Evolutionary conservation across 2,329 filamentous ascomycete species (phyloP), one percentile per base, ranked within the genome.

Genomic region (Paecilomyces fulvus): DNA sequence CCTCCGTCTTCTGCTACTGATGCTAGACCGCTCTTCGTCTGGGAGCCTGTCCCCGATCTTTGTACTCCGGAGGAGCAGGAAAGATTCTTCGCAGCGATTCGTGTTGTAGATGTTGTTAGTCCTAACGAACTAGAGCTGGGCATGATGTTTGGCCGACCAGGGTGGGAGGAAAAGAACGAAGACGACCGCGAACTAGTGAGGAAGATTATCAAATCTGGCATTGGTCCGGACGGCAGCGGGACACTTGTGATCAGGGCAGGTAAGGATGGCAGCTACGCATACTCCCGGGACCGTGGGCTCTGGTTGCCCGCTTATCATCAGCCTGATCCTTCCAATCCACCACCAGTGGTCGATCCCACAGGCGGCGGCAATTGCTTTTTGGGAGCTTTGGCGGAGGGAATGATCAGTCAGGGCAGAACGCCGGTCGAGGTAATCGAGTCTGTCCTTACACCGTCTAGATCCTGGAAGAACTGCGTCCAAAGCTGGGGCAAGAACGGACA

Each of bases 311-410:
- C 92, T 7, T 92, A 87, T 67, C 88, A 92, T 63, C 70, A 68
- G 62, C 73, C 68, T 20, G 63, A 59, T 50, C 57, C 58, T 23
- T 61, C 70, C 0, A 67, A 66, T 57, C 59, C 57, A 59, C 68
- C 70, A 59, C 59, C 64, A 53, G 90, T 96, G 1, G 76, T 94
- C n/a, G 94, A 97, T 71, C 92, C 92, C 0, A 97, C 94, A 0
- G 94, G 94, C 9, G 94, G 91, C 20, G 94, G 94, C 0, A 99
- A 99, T 72, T 86, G 88, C 0, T 97, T 96, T 65, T 77, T 96
- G 8, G 83, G 84, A 21, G 83, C 81, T 1, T 66, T 86, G 57
- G 77, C 81, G 6, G 76, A 85, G 21, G 82, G 79, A 1, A 69
- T 85, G 60, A 75, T 81, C 20, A 75, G 78, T 57, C 63, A 67